Evolutionary conservation across 345 rosid genomes (phyloP), one percentile per base, ranked within the genome.

Genomic region (Euphorbia tirucalli): DNA sequence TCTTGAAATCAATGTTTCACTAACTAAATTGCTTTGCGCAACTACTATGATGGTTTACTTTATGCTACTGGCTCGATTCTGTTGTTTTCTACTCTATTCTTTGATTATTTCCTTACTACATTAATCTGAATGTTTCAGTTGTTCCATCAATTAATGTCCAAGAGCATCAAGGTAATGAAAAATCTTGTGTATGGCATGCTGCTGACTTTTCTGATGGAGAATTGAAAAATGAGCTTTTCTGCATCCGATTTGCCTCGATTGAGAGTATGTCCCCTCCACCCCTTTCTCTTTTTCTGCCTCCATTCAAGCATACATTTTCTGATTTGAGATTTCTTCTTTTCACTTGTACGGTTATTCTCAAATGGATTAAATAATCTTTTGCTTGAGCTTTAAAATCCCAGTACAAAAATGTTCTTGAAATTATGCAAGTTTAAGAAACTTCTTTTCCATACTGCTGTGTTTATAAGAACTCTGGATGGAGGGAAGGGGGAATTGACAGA

Each of bases 151-250:
- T 87, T 90, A 43, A 75, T 11, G 86, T 87, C 57, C 90, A 88
- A 66, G 90, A 88, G 64, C 92, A 90, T 68, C 81, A 83, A 55
- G 95, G 95, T 27, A 90, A 88, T 59, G 95, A 90, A 6, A 90
- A 90, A 74, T 90, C 95, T 0, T 88, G 92, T 69, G 87, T 90
- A 5, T 90, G 92, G 95, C 92, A 88, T 30, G 92, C 92, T 2
- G 64, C 82, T 54, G 92, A 90, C 79, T 90, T 83, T 62, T 89
- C 92, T 24, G 92, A 88, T 70, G 89, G 90, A 11, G 92, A 87
- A 81, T 72, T 89, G 85, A 89, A 87, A 77, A 84, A 90, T 58
- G 95, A 89, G 80, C 84, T 85, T 41, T 87, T 90, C 85, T 90
- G 96, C 80, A 89, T 93, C 71, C 81, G 90, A 11, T 93, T 93